A percentile compares a stretch with the other conserved stretches of the same genome.
Conservation (phyloP, 2,329 filamentous ascomycete genomes). For the Teratosphaeriaceae sp. region DNA sequence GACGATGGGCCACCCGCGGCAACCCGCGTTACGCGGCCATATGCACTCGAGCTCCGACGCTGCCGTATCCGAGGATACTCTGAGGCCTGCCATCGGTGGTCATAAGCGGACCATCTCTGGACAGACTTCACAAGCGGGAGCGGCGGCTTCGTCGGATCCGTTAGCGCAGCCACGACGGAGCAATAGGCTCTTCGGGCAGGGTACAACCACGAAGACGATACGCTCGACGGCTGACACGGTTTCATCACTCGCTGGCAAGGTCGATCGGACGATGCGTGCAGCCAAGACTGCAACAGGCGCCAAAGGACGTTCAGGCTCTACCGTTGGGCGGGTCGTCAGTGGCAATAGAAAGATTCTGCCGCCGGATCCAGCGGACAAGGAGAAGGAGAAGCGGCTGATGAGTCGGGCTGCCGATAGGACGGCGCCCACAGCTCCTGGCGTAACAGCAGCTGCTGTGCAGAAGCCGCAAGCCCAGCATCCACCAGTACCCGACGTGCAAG, state of each 20-base stretch:
- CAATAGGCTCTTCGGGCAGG: slow-evolving; percentile 51
- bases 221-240: slow-evolving; percentile 49
- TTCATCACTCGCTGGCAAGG: slow-evolving; percentile 52
- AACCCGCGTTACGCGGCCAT: slow-evolving; percentile 34
- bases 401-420: slow-evolving; percentile 49
- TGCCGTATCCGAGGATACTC: slow-evolving; percentile 25
- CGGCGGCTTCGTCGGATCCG: slow-evolving; percentile 28
- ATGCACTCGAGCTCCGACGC: slow-evolving; percentile 35
- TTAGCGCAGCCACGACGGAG: slow-evolving; percentile 41
- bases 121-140: slow-evolving; percentile 46
- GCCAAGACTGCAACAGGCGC: slow-evolving; percentile 63
- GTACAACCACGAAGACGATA: slow-evolving; percentile 57
- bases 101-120: slow-evolving; percentile 92
- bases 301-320: slow-evolving; percentile 61
- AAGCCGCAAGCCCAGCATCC: slow-evolving; percentile 11
- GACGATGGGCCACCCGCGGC: slow-evolving; percentile 19
- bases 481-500: slow-evolving; percentile 4
- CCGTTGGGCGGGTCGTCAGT: slow-evolving; percentile 79
- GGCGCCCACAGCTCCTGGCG: slow-evolving; percentile 31
- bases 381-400: slow-evolving; percentile 57
- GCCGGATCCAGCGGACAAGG: slow-evolving; percentile 49
- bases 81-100: slow-evolving; percentile 34
- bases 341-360: slow-evolving; percentile 66
- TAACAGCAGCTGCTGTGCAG: slow-evolving; percentile 17
- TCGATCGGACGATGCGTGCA: slow-evolving; percentile 34